Base-by-base conservation (phyloP, 148 eudicot genomes). In the Persicaria maculosa region DNA sequence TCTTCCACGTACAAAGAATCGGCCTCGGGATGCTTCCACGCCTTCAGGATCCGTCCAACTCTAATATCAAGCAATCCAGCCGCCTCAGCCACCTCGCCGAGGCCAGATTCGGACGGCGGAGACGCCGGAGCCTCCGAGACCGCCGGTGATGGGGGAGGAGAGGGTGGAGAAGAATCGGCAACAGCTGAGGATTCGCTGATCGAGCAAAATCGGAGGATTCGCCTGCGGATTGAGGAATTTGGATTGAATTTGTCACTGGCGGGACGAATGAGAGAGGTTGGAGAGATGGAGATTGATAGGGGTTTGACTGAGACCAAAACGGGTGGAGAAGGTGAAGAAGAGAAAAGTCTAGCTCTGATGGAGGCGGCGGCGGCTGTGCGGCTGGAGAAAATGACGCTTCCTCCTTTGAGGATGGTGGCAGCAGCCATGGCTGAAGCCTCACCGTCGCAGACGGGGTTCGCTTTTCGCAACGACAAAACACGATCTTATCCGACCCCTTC, bases 1-100 rank as follows among this genome's bases (percentile, higher is more conserved):
- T 94, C 96, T 74, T 94, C 98, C 0, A 91, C 98, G 54, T 91
- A 91, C 65, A 94, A 83, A 0, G 96, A 81, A 74, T 91, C 97
- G 0, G 96, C 98, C 79, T 94, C 98, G 9, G 86, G 89, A 44
- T 91, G 98, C 50, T 82, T 79, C 96, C 96, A 90, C 7, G 89
- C 93, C 62, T 79, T 91, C 52, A 91, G 6, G 12, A 94, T 84
- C 50, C 73, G 76, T 54, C 98, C 98, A 9, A 94, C 97, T 83
- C 96, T 87, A 22, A 94, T 82, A 40, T 94, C 97, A 73, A 94
- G 78, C 78, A 78, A 76, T 22, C 84, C 84, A 40, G 88, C 95
- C 72, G 79, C 78, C 47, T 80, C 86, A 75, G 53, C 86, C 53
- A 81, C 79, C 5, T 80, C 78, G 65, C 6, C 79, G 40, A 70